Evolutionary conservation across 1,139 yeast genomes (phyloP), one percentile per base, ranked within the genome.

Genomic region (Taiozyma onychis): DNA sequence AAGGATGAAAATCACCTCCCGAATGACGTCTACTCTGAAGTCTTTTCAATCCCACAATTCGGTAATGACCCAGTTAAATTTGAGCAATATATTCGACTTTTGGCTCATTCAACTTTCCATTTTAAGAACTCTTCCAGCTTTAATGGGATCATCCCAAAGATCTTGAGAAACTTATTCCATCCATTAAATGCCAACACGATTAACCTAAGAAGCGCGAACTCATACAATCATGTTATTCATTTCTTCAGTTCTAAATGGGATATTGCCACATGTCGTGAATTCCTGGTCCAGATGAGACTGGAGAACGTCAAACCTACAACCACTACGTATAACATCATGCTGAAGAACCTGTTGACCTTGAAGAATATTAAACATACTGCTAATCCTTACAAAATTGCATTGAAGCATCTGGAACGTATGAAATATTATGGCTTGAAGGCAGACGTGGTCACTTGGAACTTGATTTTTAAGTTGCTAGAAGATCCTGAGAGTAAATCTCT

Each of bases 171-270:
- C 45, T 52, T 76, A 42, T 62, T 75, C 55, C 72, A 75, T 51
- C 72, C 73, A 28, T 60, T 68, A 37, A 75, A 74, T 52, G 53
- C 64, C 2, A 63, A 58, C 22, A 73, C 78, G 0, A 48, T 60
- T 7, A 59, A 59, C 11, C 54, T 66, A 21, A 61, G 70, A 28
- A 71, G 74, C 2, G 58, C 71, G 0, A 63, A 63, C 16, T 61
- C 73, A 1, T 78, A 68, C 57, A 78, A 80, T 55, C 71, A 71
- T 52, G 66, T 74, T 44, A 70, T 80, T 3, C 71, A 66, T 50
- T 75, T 69, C 54, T 73, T 68, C 51, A 58, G 70, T 18, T 56
- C 67, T 26, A 68, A 66, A 43, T 61, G 65, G 50, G 72, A 74
- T 53, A 66, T 75, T 39, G 72, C 76, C 27, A 60, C 74, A 0